These are phyloP conservation scores for Tolypocladium paradoxum DNA, from an alignment of 2,329 filamentous ascomycete species.

Conservation along the genomic window DNA sequence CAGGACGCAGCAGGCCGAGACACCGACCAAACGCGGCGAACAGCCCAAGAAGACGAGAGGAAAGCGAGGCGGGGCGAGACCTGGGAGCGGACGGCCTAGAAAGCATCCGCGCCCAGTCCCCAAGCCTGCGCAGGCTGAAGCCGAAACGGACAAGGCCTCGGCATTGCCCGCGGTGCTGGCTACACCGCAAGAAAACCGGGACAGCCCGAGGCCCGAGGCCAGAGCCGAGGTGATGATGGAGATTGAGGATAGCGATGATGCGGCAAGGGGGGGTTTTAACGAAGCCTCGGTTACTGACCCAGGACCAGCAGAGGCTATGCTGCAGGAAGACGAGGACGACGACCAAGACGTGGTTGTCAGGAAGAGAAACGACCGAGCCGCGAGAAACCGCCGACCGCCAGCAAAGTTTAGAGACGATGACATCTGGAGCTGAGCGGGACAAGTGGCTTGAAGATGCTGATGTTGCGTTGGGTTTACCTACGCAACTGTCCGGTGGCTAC, in stretches of 20 bases:
- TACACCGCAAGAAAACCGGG: conserved; percentile 1
- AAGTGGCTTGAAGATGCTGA: too few species aligned
- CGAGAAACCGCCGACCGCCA: conserved; percentile 21
- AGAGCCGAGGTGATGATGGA: conserved; percentile 9
- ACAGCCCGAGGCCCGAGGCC: background rate
- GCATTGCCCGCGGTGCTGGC: background rate
- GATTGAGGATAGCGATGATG: conserved; percentile 19
- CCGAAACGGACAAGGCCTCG: background rate
- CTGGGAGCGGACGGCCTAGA: conserved; percentile 27
- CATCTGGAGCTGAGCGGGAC: conserved; percentile 6
- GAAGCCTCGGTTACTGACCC: background rate
- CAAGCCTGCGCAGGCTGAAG: conserved; percentile 2
- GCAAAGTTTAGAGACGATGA: conserved; percentile 26
- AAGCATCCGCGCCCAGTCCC: conserved; percentile 20
- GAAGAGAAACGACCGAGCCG: conserved; percentile 13
- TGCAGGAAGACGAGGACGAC: conserved; percentile 14
- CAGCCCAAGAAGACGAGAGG: conserved; percentile 22
- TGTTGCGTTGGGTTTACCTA: too few species aligned
- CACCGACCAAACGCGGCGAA: conserved; percentile 8
- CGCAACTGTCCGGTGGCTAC: too few species aligned
- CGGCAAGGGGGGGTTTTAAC: background rate
- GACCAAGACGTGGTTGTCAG: conserved; percentile 20
- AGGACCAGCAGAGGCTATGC: background rate
- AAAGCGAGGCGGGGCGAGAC: conserved; percentile 26
- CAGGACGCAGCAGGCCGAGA: conserved; percentile 1